Percentiles rank a stretch among this genome's conserved stretches.
Conservation (phyloP, 2,329 filamentous ascomycete genomes). For the Cladosporium sp. region DNA sequence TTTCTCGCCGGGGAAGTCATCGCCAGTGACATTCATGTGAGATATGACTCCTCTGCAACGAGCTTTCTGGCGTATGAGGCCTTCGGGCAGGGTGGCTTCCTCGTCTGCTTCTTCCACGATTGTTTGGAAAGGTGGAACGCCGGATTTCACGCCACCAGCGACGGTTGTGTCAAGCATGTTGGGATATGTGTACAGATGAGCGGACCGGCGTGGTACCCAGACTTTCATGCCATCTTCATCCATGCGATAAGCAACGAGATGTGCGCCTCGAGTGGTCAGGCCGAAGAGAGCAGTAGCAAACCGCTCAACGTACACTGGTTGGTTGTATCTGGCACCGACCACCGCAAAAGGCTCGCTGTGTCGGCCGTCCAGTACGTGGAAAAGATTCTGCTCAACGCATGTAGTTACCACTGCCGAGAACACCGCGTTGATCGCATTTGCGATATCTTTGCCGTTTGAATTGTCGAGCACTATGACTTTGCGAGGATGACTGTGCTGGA, state of each 20-base stretch:
- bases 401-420: slow-evolving; percentile 65
- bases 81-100: slow-evolving; percentile 76
- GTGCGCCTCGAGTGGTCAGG: slow-evolving; percentile 72
- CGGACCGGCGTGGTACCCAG: slow-evolving; percentile 78
- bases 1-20: slow-evolving; percentile 73
- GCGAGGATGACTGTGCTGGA: slow-evolving; percentile 44
- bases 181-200: slow-evolving; percentile 79
- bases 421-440: slow-evolving; percentile 56
- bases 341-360: slow-evolving; percentile 77
- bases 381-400: slow-evolving; percentile 52
- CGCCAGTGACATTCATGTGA: slow-evolving; percentile 78
- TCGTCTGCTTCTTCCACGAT: slow-evolving; percentile 83
- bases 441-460: slow-evolving; percentile 64
- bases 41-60: slow-evolving; percentile 69
- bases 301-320: slow-evolving; percentile 74
- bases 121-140: slow-evolving; percentile 78
- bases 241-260: slow-evolving; percentile 72
- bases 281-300: slow-evolving; percentile 72
- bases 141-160: slow-evolving; percentile 78
- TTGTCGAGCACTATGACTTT: slow-evolving; percentile 41
- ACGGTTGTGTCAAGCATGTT: slow-evolving; percentile 91
- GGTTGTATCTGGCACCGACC: slow-evolving; percentile 59
- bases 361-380: slow-evolving; percentile 74
- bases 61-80: slow-evolving; percentile 63
- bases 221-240: slow-evolving; percentile 62